Conservation (phyloP, 2,329 filamentous ascomycete species). For the Diaporthe citrichinensis region DNA sequence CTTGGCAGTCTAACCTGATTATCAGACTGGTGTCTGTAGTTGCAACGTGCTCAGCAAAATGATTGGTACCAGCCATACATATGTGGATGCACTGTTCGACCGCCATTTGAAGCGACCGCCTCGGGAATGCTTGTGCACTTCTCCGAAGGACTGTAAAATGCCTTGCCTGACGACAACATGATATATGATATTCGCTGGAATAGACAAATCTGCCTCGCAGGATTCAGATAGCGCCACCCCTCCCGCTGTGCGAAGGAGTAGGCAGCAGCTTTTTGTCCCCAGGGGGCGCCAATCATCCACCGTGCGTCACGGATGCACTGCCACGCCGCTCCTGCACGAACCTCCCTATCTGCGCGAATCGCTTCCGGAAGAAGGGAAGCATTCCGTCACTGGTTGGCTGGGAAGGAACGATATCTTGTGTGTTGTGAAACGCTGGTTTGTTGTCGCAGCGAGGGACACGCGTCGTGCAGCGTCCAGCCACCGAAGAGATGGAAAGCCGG, state of each 20-base stretch:
- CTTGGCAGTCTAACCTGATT: neutral
- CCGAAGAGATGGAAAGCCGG: neutral
- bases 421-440: neutral
- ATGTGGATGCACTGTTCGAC: neutral
- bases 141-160: neutral
- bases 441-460: constrained; percentile 4
- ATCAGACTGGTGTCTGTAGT: neutral
- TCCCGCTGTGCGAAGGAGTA: neutral
- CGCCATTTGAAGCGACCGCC: neutral
- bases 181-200: neutral
- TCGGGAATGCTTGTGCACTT: too few species aligned
- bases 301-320: neutral
- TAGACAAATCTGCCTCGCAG: neutral
- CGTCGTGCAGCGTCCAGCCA: neutral
- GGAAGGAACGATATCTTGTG: neutral
- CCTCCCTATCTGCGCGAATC: neutral
- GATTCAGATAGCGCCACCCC: neutral
- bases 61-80: neutral
- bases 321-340: neutral
- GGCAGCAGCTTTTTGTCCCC: neutral
- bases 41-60: neutral
- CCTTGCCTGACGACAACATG: too few species aligned
- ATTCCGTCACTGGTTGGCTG: neutral
- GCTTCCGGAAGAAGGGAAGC: neutral
- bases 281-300: neutral